Evolutionary conservation across 2,329 filamentous ascomycete species (phyloP).

Genomic region (Beauveria medogensis): DNA sequence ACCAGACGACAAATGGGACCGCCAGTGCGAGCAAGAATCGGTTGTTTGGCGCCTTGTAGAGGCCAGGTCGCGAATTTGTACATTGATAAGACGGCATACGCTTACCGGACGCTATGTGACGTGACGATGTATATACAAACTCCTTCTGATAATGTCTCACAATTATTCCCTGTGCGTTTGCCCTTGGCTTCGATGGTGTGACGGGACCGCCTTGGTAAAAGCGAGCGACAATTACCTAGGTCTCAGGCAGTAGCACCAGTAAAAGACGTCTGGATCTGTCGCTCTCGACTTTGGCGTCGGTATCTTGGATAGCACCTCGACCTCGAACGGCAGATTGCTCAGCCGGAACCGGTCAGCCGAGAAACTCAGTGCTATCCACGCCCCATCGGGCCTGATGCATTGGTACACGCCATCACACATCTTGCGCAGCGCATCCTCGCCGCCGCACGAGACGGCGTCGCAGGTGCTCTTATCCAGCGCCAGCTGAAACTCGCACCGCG

Average conservation of each 20-base stretch:
- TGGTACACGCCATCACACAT: constrained; percentile 31
- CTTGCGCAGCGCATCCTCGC: constrained; percentile 25
- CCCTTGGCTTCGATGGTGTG: not conserved
- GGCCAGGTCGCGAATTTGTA: not conserved
- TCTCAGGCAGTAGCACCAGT: constrained; percentile 37
- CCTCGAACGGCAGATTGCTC: constrained; percentile 30
- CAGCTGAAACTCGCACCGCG: constrained; percentile 27
- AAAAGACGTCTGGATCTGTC: constrained; percentile 38
- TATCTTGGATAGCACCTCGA: constrained; percentile 34
- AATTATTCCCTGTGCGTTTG: not conserved
- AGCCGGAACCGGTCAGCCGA: constrained; percentile 34
- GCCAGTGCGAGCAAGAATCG: not conserved
- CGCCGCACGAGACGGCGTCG: constrained; percentile 41
- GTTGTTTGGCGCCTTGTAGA: not conserved
- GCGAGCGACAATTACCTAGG: constrained; percentile 17
- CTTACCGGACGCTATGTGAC: not conserved
- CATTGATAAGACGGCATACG: not conserved
- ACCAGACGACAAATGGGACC: not conserved
- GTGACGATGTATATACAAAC: not conserved
- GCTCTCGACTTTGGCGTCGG: constrained; percentile 30
- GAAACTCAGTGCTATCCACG: constrained; percentile 43
- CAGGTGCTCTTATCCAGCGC: constrained; percentile 42
- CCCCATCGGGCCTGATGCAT: constrained; percentile 27
- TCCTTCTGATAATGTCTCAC: not conserved
- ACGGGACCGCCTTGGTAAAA: not conserved